Evolutionary conservation across 257 asterid species (phyloP).

Genomic region (Scutellaria barbata): DNA sequence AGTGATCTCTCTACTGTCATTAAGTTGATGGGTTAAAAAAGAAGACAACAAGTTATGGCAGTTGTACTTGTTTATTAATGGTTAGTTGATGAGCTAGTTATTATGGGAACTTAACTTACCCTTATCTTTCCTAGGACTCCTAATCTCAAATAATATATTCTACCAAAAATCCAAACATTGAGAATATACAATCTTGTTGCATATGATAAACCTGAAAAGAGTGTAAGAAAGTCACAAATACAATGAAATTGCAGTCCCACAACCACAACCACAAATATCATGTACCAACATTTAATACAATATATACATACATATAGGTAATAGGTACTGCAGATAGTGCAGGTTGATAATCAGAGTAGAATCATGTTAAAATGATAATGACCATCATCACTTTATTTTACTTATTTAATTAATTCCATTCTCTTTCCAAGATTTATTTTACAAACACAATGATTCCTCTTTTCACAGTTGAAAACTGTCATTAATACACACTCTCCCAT

Average conservation of each 20-base stretch:
- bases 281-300: constrained; percentile 10
- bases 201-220: constrained; percentile 19
- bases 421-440: constrained; percentile 23
- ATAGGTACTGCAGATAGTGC: not conserved
- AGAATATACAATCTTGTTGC: constrained; percentile 36
- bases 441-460: constrained; percentile 53
- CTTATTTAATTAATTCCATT: constrained; percentile 1
- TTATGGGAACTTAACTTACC: not conserved
- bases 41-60: constrained; percentile 12
- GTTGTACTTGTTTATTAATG: not conserved
- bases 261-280: constrained; percentile 37
- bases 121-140: constrained; percentile 33
- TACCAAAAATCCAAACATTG: constrained; percentile 37
- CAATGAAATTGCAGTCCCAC: constrained; percentile 42
- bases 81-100: not conserved
- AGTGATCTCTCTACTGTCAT: too few species aligned
- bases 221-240: constrained; percentile 16
- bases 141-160: constrained; percentile 3
- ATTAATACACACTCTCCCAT: constrained; percentile 47
- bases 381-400: constrained; percentile 63
- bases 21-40: not conserved
- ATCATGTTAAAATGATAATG: constrained; percentile 80
- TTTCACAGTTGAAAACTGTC: constrained; percentile 39
- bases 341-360: constrained; percentile 58
- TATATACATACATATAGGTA: not conserved